Evolutionary conservation across 1,284 basidiomycete species (phyloP).

Genomic region (Cutaneotrichosporon sp.): DNA sequence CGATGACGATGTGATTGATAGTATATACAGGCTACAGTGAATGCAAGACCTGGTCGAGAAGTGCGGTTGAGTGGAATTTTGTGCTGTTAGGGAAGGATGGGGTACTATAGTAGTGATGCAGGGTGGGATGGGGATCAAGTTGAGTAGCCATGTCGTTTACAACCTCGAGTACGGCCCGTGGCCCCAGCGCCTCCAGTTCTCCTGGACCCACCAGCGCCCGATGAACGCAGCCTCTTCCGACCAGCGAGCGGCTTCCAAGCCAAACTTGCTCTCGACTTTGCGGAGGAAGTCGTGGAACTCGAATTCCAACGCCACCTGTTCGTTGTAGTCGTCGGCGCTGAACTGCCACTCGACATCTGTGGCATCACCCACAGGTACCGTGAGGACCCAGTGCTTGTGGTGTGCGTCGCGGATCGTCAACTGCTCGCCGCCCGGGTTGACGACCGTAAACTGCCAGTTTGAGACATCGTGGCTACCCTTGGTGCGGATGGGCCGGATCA

Average conservation of each 20-base stretch:
- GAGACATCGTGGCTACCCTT: not conserved
- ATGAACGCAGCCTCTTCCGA: slow-evolving; percentile 13
- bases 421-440: slow-evolving; percentile 15
- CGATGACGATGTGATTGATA: not conserved
- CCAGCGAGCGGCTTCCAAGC: slow-evolving; percentile 15
- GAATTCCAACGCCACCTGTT: not conserved
- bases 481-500: slow-evolving; percentile 12
- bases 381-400: slow-evolving; percentile 11
- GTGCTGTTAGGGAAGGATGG: not conserved
- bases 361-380: slow-evolving; percentile 9
- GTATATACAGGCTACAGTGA: not conserved
- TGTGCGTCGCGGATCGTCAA: slow-evolving; percentile 9
- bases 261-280: slow-evolving; percentile 1
- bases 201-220: slow-evolving; percentile 15
- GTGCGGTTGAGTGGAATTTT: not conserved
- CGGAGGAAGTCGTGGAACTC: slow-evolving; percentile 11
- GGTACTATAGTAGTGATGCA: not conserved
- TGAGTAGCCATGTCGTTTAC: not conserved
- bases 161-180: slow-evolving; percentile 4
- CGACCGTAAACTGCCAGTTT: slow-evolving; percentile 14
- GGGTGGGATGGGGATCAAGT: not conserved
- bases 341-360: slow-evolving; percentile 9
- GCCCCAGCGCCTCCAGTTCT: slow-evolving; percentile 14
- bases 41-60: not conserved
- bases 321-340: not conserved